A percentile compares a stretch with the other conserved stretches of the same genome.
These are phyloP conservation scores for Oehlia diaphana DNA, from an alignment of 192 early-diverging fungal species.

Conservation along the genomic window DNA sequence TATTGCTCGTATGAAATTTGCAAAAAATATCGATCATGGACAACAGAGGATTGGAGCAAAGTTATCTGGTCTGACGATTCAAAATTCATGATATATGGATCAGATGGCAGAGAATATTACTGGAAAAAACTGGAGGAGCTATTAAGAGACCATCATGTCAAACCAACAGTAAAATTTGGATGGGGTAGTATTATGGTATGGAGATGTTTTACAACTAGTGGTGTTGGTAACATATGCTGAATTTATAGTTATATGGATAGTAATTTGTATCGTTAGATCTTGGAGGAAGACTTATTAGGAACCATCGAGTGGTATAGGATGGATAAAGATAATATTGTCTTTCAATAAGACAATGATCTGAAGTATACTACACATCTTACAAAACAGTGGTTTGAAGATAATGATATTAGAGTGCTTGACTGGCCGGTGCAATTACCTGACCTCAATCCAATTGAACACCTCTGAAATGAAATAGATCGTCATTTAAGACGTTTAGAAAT, in stretches of 20 bases:
- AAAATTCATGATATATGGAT: too few relatives aligned
- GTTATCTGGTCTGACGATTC: too few relatives aligned
- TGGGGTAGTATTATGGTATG: too few relatives aligned
- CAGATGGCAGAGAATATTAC: too few relatives aligned
- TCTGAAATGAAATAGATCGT: constrained; percentile 21
- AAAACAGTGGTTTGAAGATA: constrained; percentile 16
- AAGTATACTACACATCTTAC: not conserved
- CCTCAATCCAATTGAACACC: constrained; percentile 30
- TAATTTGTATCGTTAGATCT: not conserved
- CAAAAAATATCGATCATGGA: too few relatives aligned
- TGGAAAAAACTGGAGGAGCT: too few relatives aligned
- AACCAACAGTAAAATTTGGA: too few relatives aligned
- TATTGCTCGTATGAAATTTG: too few relatives aligned
- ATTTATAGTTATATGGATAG: constrained; percentile 9
- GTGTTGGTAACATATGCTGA: not conserved
- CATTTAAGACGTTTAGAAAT: not conserved
- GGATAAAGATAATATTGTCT: not conserved
- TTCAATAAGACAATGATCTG: not conserved
- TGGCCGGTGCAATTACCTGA: constrained; percentile 31
- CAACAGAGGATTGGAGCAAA: too few relatives aligned
- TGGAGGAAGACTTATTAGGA: too few relatives aligned
- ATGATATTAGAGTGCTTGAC: constrained; percentile 13
- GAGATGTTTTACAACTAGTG: too few relatives aligned
- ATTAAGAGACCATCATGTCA: too few relatives aligned
- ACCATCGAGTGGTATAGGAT: not conserved